Evolutionary conservation across 345 rosid genomes (phyloP), one percentile per base, ranked within the genome.

Genomic region (Citrus inodora): DNA sequence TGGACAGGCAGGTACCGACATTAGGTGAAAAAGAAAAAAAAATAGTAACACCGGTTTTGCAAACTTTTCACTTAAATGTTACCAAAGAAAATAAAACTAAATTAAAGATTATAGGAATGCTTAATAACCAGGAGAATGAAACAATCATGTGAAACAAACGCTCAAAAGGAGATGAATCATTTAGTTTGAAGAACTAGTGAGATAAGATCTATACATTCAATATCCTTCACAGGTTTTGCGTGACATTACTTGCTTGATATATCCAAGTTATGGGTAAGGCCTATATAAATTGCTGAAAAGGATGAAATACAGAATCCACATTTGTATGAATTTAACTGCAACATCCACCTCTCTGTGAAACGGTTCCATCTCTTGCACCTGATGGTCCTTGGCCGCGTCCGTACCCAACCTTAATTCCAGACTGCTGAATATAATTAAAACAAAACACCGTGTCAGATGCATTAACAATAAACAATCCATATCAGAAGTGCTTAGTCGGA

Each of bases 371-470:
- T 82, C 98, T 90, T 32, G 91, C 81, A 53, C 90, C 92, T 1
- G 95, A 75, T 80, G 88, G 80, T 70, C 97, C 97, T 83, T 92
- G 98, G 8, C 88, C 82, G 38, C 94, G 92, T 10, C 95, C 97
- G 48, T 93, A 91, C 4, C 98, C 98, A 1, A 92, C 83, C 91
- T 95, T 95, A 80, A 93, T 95, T 37, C 98, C 99, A 0, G 94
- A 91, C 93, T 96, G 90, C 91, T 86, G 76, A 38, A 40, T 64
- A 58, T 71, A 61, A 70, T 58, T 3, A 59, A 55, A 14, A 48
- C 76, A 48, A 30, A 42, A 19, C 28, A 5, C 8, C 5, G 13
- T 7, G 35, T 30, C 65, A 72, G 30, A 32, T 32, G 62, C 28
- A 71, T 63, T 66, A 42, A 5, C 13, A 38, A 38, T 8, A 35